Conservation (phyloP, 2,329 filamentous ascomycete species). For the Zasmidium cellare region DNA sequence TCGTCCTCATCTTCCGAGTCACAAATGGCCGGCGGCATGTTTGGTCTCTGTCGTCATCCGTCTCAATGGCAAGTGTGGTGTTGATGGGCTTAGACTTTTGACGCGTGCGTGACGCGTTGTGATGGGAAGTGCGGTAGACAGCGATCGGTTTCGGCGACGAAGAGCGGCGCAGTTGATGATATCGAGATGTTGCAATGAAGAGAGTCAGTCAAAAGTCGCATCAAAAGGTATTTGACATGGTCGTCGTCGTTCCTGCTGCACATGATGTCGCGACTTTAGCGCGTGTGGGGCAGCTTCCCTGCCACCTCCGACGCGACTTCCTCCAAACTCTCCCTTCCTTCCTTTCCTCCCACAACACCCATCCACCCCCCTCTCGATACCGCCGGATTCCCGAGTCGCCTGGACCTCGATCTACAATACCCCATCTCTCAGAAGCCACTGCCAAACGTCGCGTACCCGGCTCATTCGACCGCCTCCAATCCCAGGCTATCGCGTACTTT, state of each 20-base stretch:
- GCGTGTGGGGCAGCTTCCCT: neutral
- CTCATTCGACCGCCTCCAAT: slow-evolving; percentile 11
- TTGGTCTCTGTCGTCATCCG: neutral
- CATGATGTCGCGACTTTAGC: slow-evolving; percentile 6
- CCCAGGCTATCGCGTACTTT: slow-evolving; percentile 26
- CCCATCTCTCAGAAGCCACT: slow-evolving; percentile 12
- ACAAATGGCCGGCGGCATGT: slow-evolving; percentile 8
- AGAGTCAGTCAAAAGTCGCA: no score
- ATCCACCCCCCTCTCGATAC: slow-evolving; percentile 5
- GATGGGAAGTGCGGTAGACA: neutral
- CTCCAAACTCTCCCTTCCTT: neutral
- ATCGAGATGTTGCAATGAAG: no score
- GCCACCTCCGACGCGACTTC: slow-evolving; percentile 4
- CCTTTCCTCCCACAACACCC: slow-evolving; percentile 1
- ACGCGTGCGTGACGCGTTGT: slow-evolving; percentile 2
- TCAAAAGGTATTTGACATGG: no score
- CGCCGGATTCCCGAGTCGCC: slow-evolving; percentile 2
- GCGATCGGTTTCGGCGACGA: no score
- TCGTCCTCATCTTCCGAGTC: slow-evolving; percentile 17
- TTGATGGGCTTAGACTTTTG: neutral
- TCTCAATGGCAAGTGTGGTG: neutral
- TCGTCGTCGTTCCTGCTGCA: neutral
- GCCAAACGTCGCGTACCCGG: slow-evolving; percentile 22
- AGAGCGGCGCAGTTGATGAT: no score
- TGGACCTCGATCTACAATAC: slow-evolving; percentile 13